Conservation (phyloP, 805 yeast species). For the Barnettozyma populi region DNA sequence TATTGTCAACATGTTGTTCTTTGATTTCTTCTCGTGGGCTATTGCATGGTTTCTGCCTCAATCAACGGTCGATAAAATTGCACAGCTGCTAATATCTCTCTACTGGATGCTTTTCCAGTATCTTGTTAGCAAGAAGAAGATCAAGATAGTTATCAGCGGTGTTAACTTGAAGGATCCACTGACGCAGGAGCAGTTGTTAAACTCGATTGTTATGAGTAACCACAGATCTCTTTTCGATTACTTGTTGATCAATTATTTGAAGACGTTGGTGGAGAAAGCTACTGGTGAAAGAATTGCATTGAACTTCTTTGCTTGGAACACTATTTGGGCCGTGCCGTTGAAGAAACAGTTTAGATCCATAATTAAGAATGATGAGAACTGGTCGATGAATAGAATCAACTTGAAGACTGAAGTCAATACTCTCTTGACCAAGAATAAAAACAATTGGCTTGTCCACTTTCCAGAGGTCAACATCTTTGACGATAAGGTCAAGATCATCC, state of each 20-base stretch:
- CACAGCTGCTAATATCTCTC: not conserved
- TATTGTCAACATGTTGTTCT: slow-evolving; percentile 2
- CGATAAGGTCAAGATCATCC: slow-evolving; percentile 39
- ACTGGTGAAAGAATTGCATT: slow-evolving; percentile 23
- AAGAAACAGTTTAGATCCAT: slow-evolving; percentile 41
- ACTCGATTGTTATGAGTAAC: slow-evolving; percentile 41
- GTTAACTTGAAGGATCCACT: slow-evolving; percentile 21
- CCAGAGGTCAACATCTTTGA: slow-evolving; percentile 82
- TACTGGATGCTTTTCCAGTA: slow-evolving; percentile 9
- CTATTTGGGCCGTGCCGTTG: slow-evolving; percentile 57
- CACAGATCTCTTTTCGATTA: slow-evolving; percentile 70
- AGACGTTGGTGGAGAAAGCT: slow-evolving; percentile 24
- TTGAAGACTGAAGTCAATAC: slow-evolving; percentile 33
- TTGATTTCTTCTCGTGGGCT: not conserved
- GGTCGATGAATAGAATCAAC: slow-evolving; percentile 36
- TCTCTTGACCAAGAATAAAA: slow-evolving; percentile 29
- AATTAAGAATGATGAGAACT: slow-evolving; percentile 61
- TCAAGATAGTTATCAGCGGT: slow-evolving; percentile 25
- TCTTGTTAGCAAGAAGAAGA: slow-evolving; percentile 21
- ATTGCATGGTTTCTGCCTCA: slow-evolving; percentile 3
- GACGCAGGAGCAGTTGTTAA: slow-evolving; percentile 23
- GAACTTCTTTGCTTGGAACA: slow-evolving; percentile 69
- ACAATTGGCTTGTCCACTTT: slow-evolving; percentile 64
- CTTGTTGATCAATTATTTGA: slow-evolving; percentile 39
- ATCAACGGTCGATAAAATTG: slow-evolving; percentile 2